phyloP scores from a whole-genome alignment of 352 stramenopile species.

The Plasmopara viticola region DNA sequence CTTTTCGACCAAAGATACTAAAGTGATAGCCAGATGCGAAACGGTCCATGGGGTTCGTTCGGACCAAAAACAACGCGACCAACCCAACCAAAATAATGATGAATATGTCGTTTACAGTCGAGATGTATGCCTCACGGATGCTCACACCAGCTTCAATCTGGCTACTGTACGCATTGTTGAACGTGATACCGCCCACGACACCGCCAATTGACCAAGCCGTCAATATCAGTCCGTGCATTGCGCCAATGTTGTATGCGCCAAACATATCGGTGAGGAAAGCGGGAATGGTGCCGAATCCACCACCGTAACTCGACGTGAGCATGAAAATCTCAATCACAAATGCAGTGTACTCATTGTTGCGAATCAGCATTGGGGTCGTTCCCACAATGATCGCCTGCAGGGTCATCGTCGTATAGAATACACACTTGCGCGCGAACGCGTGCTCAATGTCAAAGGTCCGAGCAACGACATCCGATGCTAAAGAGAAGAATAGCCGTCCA shows the following conservation, averaged over 20 bases:
- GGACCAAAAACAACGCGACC: slow-evolving; percentile 49
- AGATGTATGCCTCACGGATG: slow-evolving; percentile 50
- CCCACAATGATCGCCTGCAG: slow-evolving; percentile 58
- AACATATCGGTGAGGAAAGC: slow-evolving; percentile 83
- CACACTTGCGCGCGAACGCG: slow-evolving; percentile 43
- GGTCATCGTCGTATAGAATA: slow-evolving; percentile 54
- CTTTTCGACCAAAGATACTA: slow-evolving; percentile 43
- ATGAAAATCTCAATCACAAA: slow-evolving; percentile 65
- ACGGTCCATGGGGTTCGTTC: slow-evolving; percentile 59
- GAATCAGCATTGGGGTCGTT: slow-evolving; percentile 50
- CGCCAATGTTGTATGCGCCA: slow-evolving; percentile 73
- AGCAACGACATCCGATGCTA: slow-evolving; percentile 39
- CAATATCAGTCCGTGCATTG: slow-evolving; percentile 74
- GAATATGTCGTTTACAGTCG: slow-evolving; percentile 66
- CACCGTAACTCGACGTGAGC: slow-evolving; percentile 63
- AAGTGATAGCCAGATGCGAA: slow-evolving; percentile 67
- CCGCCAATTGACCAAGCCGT: slow-evolving; percentile 79
- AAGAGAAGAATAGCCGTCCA: slow-evolving; percentile 42
- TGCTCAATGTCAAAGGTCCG: slow-evolving; percentile 48
- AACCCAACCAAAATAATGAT: slow-evolving; percentile 41
- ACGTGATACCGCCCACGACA: slow-evolving; percentile 63
- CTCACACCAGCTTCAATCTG: slow-evolving; percentile 31
- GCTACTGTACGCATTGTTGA: slow-evolving; percentile 49
- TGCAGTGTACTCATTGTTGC: slow-evolving; percentile 42
- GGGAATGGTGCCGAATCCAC: slow-evolving; percentile 70